Evolutionary conservation across 106 monocot species (phyloP), one percentile per base, ranked within the genome.

Genomic region (Platanthera guangdongensis): DNA sequence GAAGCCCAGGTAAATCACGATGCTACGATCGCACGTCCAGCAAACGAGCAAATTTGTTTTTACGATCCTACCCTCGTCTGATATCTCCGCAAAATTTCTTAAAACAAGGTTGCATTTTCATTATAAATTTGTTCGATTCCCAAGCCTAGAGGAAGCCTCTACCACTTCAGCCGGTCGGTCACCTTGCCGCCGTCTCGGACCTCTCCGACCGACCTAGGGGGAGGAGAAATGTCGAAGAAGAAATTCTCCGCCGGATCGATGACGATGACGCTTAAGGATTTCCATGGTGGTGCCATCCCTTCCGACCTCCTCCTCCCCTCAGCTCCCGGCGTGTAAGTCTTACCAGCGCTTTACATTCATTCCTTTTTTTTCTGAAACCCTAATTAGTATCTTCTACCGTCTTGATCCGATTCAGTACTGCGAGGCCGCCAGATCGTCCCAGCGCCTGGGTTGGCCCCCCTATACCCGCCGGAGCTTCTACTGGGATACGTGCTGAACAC

Each of bases 211-310:
- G 39, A 39, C 39, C 39, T 39, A 51, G 51, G 15, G 51, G 22
- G 72, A 71, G 71, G 47, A 68, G 71, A 71, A 64, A 95, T 95
- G 95, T 93, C 95, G 80, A 96, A 93, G 86, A 94, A 90, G 88
- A 96, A 93, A 55, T 79, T 85, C 32, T 82, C 83, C 80, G 77
- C 70, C 72, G 80, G 85, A 68, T 87, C 86, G 50, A 92, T 82
- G 72, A 96, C 95, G 63, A 96, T 96, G 95, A 96, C 90, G 59
- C 90, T 96, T 71, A 90, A 89, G 83, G 95, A 96, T 76, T 96
- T 96, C 87, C 95, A 96, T 39, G 95, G 95, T 81, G 95, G 95
- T 28, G 90, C 95, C 78, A 96, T 96, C 83, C 95, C 93, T 22
- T 93, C 95, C 83, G 93, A 96, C 18, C 87, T 91, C 50, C 76